Evolutionary conservation across 331 rosid species (phyloP).

Genomic region (Cydonia oblonga): DNA sequence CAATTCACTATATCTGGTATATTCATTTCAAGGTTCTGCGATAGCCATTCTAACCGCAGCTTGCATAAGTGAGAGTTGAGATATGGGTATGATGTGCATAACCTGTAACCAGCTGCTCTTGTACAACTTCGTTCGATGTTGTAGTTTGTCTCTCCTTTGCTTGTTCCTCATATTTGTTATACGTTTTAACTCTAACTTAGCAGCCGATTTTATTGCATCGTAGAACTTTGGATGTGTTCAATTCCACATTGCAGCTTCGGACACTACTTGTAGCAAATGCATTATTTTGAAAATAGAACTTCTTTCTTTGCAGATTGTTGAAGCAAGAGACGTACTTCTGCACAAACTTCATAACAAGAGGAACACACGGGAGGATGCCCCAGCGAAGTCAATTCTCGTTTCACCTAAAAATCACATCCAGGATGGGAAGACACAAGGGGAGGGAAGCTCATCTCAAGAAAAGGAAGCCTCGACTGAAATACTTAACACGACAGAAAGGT

Average conservation of each 20-base stretch:
- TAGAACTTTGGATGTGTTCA: background rate
- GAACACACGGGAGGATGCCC: conserved; percentile 18
- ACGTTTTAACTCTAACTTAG: background rate
- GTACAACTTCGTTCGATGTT: background rate
- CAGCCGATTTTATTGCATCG: background rate
- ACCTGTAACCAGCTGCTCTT: background rate
- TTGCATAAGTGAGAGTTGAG: background rate
- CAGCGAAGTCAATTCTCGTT: conserved; percentile 17
- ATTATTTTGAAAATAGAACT: background rate
- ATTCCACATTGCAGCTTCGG: background rate
- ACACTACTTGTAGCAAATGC: background rate
- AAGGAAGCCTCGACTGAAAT: conserved; percentile 21
- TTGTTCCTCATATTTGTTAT: background rate
- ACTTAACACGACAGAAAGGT: conserved; percentile 19
- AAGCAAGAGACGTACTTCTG: conserved; percentile 53
- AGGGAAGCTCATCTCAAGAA: conserved; percentile 13
- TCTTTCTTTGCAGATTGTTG: conserved; percentile 49
- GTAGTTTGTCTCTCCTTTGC: background rate
- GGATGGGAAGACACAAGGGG: conserved; percentile 21
- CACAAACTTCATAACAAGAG: conserved; percentile 38
- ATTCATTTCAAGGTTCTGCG: background rate
- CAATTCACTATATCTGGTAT: background rate
- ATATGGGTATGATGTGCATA: background rate
- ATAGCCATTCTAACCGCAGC: background rate
- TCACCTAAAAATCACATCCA: conserved; percentile 21